Conservation (phyloP, 805 yeast genomes). For the Candida ficus region DNA sequence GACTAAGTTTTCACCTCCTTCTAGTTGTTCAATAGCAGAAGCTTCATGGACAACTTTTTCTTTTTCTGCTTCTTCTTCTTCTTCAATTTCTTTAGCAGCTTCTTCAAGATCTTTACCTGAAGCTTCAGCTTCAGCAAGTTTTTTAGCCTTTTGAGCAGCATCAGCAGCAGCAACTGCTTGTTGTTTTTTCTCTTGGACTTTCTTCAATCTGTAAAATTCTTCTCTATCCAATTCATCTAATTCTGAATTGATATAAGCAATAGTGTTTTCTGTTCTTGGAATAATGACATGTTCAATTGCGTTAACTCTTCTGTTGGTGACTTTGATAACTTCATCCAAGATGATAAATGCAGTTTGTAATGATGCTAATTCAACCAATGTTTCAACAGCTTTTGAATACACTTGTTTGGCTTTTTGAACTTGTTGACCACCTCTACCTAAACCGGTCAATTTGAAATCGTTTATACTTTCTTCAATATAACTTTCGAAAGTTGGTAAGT, state of each 20-base stretch:
- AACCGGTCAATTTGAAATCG: constrained; percentile 93
- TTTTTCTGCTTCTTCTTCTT: constrained; percentile 18
- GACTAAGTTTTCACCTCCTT: constrained; percentile 23
- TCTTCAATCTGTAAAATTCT: constrained; percentile 93
- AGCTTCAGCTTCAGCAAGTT: constrained; percentile 24
- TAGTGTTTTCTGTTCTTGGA: constrained; percentile 96
- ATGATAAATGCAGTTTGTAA: constrained; percentile 95
- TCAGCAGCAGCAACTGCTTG: constrained; percentile 26
- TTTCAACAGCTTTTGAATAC: constrained; percentile 94
- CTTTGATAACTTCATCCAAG: constrained; percentile 95
- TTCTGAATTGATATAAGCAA: constrained; percentile 86
- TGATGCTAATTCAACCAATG: constrained; percentile 91
- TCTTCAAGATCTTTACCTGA: constrained; percentile 22
- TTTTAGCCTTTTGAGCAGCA: constrained; percentile 27
- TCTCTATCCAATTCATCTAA: constrained; percentile 97
- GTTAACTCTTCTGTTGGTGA: constrained; percentile 96
- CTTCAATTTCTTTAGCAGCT: constrained; percentile 15
- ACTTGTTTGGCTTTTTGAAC: constrained; percentile 91
- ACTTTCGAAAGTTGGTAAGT: constrained; percentile 87
- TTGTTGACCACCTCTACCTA: constrained; percentile 98
- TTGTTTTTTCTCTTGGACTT: constrained; percentile 44
- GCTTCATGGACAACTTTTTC: constrained; percentile 4
- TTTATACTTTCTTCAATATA: constrained; percentile 79
- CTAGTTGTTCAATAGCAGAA: constrained; percentile 7
- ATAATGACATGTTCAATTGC: constrained; percentile 98